Evolutionary conservation across 1,284 basidiomycete genomes (phyloP).

Genomic region (Ustilago trichophora): DNA sequence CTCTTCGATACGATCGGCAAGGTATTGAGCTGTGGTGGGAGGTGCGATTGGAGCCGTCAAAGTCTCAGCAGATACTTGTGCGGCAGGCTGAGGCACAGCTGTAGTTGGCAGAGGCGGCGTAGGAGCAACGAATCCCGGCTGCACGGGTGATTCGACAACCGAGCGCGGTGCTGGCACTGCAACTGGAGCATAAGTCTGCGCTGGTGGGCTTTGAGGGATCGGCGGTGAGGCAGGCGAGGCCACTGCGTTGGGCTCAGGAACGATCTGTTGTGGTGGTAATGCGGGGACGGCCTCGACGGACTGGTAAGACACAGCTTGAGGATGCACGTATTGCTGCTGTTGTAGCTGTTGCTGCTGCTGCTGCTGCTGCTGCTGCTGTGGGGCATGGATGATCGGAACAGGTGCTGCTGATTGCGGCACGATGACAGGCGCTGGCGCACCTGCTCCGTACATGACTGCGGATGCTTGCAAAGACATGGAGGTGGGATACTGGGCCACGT

Average conservation of each 20-base stretch:
- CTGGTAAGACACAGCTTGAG: slow-evolving; percentile 2
- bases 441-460: slow-evolving; percentile 14
- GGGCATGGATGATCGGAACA: slow-evolving; percentile 7
- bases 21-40: slow-evolving; percentile 28
- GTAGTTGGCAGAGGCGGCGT: not conserved
- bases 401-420: slow-evolving; percentile 10
- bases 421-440: slow-evolving; percentile 2
- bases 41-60: slow-evolving; percentile 1
- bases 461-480: slow-evolving; percentile 24
- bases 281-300: not conserved
- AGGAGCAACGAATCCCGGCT: not conserved
- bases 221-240: not conserved
- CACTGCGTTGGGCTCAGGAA: not conserved
- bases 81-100: not conserved
- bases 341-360: slow-evolving; percentile 10
- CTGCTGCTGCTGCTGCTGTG: slow-evolving; percentile 13
- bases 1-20: slow-evolving; percentile 28
- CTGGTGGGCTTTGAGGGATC: slow-evolving; percentile 1
- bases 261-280: slow-evolving; percentile 4
- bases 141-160: not conserved
- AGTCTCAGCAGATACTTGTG: not conserved
- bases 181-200: slow-evolving; percentile 23
- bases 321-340: slow-evolving; percentile 1
- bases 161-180: slow-evolving; percentile 17
- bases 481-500: slow-evolving; percentile 20